A percentile compares a stretch with the other conserved stretches of the same genome.
Conservation (phyloP, 2,329 filamentous ascomycete genomes). For the Leptographium flavum region DNA sequence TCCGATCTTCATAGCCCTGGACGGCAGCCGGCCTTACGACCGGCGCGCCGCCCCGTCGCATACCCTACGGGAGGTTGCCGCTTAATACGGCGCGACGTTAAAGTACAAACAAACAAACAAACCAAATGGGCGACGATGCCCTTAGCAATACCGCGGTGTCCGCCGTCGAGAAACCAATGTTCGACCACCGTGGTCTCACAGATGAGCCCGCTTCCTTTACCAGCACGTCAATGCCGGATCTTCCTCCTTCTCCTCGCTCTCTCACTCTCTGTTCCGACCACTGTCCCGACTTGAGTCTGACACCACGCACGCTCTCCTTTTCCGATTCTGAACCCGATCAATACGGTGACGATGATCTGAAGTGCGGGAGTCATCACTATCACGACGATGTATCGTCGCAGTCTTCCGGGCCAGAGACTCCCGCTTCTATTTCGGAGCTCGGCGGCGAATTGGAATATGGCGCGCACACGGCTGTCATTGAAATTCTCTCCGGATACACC, state of each 20-base stretch:
- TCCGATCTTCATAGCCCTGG: no score
- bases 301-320: slow-evolving; percentile 33
- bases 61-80: no score
- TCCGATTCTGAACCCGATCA: slow-evolving; percentile 33
- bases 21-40: no score
- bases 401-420: slow-evolving; percentile 28
- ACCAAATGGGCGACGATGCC: no score
- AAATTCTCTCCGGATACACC: not conserved
- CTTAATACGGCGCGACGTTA: no score
- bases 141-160: no score
- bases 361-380: slow-evolving; percentile 1
- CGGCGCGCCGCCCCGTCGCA: no score
- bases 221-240: no score
- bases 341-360: slow-evolving; percentile 16
- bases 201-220: slow-evolving; percentile 29
- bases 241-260: slow-evolving; percentile 32
- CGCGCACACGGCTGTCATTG: not conserved
- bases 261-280: slow-evolving; percentile 34
- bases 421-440: slow-evolving; percentile 28
- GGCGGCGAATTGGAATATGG: slow-evolving; percentile 3
- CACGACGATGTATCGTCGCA: slow-evolving; percentile 29
- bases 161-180: slow-evolving; percentile 22
- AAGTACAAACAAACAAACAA: no score
- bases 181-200: slow-evolving; percentile 28
- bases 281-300: slow-evolving; percentile 19